Conservation (phyloP, 768 basidiomycete species). For the Leccinum disarticulatum region DNA sequence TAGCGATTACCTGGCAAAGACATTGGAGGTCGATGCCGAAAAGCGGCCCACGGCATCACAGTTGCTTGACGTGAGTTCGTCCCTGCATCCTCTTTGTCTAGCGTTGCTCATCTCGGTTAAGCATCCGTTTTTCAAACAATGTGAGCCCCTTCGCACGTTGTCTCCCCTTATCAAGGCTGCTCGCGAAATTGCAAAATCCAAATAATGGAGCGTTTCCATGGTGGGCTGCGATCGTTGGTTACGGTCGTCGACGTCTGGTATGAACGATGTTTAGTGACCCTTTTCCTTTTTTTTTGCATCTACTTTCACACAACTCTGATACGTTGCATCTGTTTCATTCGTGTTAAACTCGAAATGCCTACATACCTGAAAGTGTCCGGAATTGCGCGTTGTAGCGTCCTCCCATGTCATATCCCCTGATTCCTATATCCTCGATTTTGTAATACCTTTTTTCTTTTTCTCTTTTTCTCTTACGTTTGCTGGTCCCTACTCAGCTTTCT, state of each 20-base stretch:
- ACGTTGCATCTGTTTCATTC: constrained; percentile 18
- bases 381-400: constrained; percentile 14
- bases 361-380: constrained; percentile 13
- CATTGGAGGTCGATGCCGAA: constrained; percentile 93
- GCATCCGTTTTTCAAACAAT: constrained; percentile 87
- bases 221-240: background rate
- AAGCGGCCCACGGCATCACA: constrained; percentile 86
- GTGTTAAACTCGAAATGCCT: constrained; percentile 15
- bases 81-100: background rate
- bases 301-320: constrained; percentile 17
- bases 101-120: constrained; percentile 30
- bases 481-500: constrained; percentile 13
- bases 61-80: constrained; percentile 63
- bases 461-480: constrained; percentile 6
- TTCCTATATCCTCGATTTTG: constrained; percentile 30
- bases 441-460: constrained; percentile 27
- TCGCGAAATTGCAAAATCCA: constrained; percentile 75
- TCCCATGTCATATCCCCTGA: constrained; percentile 10
- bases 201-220: constrained; percentile 21
- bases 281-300: constrained; percentile 15
- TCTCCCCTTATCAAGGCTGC: constrained; percentile 92
- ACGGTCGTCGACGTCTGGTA: background rate
- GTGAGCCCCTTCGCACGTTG: constrained; percentile 83
- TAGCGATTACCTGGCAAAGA: constrained; percentile 84
- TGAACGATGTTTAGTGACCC: constrained; percentile 16